These are phyloP conservation scores for Coemansia erecta DNA, from an alignment of 192 early-diverging fungal genomes.

Conservation along the genomic window DNA sequence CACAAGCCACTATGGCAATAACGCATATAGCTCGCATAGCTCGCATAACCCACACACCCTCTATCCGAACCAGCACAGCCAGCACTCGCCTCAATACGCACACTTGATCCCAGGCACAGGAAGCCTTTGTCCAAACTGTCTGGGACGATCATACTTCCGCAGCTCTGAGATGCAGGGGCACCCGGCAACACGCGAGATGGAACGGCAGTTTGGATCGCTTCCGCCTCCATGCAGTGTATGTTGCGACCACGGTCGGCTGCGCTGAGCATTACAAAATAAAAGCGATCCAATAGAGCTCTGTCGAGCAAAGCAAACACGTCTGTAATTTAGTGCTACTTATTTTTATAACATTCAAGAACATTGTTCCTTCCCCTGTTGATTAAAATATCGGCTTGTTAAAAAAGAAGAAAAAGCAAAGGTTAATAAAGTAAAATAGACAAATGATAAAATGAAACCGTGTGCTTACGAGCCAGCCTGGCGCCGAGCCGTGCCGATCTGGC, in stretches of 20 bases:
- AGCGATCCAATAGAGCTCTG: slow-evolving; percentile 1
- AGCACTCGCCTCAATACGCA: slow-evolving; percentile 4
- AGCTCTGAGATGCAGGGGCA: slow-evolving; percentile 8
- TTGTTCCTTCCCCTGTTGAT: no score
- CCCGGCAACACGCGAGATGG: slow-evolving; percentile 16
- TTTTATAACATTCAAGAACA: no score
- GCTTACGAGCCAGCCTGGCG: slow-evolving; percentile 36
- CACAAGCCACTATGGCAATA: neutral
- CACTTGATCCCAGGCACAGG: slow-evolving; percentile 23
- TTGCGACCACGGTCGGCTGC: slow-evolving; percentile 19
- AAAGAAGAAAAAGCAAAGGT: no score
- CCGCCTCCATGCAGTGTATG: slow-evolving; percentile 38
- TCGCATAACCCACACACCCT: neutral
- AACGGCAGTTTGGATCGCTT: slow-evolving; percentile 13
- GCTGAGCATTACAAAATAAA: slow-evolving; percentile 4
- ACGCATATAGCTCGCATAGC: neutral
- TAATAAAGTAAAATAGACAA: slow-evolving; percentile 2
- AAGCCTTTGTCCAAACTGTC: slow-evolving; percentile 31
- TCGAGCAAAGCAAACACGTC: neutral
- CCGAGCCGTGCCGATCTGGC: slow-evolving; percentile 80
- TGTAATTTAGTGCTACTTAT: no score
- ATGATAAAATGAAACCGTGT: neutral
- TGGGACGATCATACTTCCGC: slow-evolving; percentile 41
- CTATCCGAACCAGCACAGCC: neutral
- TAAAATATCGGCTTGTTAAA: no score